Evolutionary conservation across 306 rosid genomes (phyloP).

Genomic region (Pterocarpus santalinus): DNA sequence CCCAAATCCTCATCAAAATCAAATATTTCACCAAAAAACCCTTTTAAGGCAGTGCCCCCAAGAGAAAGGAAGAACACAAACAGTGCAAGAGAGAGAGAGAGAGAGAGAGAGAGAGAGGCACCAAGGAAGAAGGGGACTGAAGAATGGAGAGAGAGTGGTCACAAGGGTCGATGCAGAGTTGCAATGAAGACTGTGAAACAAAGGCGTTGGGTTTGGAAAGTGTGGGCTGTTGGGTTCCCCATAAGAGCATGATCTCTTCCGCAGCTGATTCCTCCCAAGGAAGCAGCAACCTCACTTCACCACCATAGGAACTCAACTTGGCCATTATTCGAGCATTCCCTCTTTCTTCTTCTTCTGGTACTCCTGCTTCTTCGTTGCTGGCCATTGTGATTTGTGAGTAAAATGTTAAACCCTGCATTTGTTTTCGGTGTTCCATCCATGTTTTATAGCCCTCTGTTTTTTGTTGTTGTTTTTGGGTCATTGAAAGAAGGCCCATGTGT

Average conservation of each 20-base stretch:
- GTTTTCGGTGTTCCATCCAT: background rate
- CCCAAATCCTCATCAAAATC: slow-evolving; percentile 7
- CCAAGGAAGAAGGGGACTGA: slow-evolving; percentile 93
- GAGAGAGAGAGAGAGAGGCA: slow-evolving; percentile 2
- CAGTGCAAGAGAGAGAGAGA: background rate
- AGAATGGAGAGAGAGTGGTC: slow-evolving; percentile 84
- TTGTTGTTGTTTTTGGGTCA: background rate
- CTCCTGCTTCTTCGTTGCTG: slow-evolving; percentile 38
- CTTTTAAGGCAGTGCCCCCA: background rate
- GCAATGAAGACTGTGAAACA: slow-evolving; percentile 78
- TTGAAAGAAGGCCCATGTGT: background rate
- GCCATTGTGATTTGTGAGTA: slow-evolving; percentile 36
- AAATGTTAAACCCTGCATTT: background rate
- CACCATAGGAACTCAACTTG: slow-evolving; percentile 66
- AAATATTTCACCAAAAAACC: slow-evolving; percentile 30
- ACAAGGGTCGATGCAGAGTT: slow-evolving; percentile 70
- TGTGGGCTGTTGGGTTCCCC: slow-evolving; percentile 87
- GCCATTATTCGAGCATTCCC: slow-evolving; percentile 39
- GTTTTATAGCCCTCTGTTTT: background rate
- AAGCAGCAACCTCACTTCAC: slow-evolving; percentile 52
- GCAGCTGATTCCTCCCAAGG: slow-evolving; percentile 65
- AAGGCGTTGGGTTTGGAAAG: slow-evolving; percentile 79
- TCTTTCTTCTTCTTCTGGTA: slow-evolving; percentile 35
- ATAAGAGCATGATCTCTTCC: slow-evolving; percentile 87
- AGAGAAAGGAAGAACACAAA: background rate